A percentile compares a stretch with the other conserved stretches of the same genome.
phyloP scores from a whole-genome alignment of 73 alveolate species.

The Symbiodinium pilosum region DNA sequence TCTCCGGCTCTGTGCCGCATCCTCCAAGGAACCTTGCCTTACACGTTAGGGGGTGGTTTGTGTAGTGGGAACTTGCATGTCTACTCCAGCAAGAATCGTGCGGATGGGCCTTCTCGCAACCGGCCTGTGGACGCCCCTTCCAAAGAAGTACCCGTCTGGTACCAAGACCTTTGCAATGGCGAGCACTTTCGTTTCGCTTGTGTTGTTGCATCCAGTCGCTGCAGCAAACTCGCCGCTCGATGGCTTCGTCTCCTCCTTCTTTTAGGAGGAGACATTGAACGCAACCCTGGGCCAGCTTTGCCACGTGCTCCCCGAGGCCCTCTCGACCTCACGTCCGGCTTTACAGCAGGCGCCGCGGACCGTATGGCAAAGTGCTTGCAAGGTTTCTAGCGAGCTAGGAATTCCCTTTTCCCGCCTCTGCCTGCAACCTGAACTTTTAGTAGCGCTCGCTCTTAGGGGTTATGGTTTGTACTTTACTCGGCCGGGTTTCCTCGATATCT shows the following conservation, averaged over 20 bases:
- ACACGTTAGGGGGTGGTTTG: background rate
- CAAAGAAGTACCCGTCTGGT: background rate
- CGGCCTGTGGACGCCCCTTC: background rate
- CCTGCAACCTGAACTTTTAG: background rate
- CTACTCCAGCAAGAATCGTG: background rate
- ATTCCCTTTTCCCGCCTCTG: too few relatives aligned
- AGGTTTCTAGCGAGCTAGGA: background rate
- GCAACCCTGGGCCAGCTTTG: background rate
- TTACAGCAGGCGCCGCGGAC: background rate
- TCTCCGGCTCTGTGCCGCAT: background rate
- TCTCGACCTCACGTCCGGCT: background rate
- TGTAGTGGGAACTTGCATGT: background rate
- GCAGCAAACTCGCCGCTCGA: background rate
- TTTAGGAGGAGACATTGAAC: background rate
- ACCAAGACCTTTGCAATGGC: background rate
- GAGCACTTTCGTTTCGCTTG: background rate
- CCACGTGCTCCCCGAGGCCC: background rate
- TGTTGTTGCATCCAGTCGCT: background rate
- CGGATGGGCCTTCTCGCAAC: background rate
- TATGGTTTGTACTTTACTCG: background rate
- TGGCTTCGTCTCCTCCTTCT: background rate
- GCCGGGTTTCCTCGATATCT: background rate
- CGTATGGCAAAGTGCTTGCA: background rate
- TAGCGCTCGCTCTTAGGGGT: background rate
- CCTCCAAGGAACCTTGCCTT: background rate